Evolutionary conservation across 768 basidiomycete genomes (phyloP), one percentile per base, ranked within the genome.

Genomic region (Mycena kentingensis): DNA sequence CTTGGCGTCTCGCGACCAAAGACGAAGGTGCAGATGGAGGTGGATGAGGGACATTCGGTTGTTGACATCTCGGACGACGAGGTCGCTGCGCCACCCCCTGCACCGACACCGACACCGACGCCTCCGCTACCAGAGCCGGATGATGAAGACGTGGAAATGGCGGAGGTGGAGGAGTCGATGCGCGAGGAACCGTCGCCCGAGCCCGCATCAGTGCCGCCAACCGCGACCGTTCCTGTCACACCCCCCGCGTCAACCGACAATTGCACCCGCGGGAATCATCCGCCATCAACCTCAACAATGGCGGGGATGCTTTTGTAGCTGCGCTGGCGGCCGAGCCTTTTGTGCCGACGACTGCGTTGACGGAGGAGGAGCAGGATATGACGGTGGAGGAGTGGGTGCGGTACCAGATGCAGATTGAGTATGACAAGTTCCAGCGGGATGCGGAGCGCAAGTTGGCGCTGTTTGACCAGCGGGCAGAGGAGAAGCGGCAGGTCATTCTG

Each of bases 351-450:
- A 67, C 69, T 19, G 65, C 65, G 21, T 71, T 90, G 34, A 82
- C 77, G 5, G 86, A 87, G 38, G 81, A 80, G 18, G 88, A 93
- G 65, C 74, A 85, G 53, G 70, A 76, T 18, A 86, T 93, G 88
- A 88, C 90, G 0, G 77, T 94, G 42, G 91, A 93, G 62, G 82
- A 93, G 62, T 89, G 89, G 82, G 84, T 93, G 52, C 76, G 85
- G 49, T 80, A 82, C 58, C 90, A 93, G 70, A 87, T 90, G 66
- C 77, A 77, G 57, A 67, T 81, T 39, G 79, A 90, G 67, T 83
- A 81, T 58, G 82, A 85, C 57, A 80, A 76, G 51, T 75, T 86
- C 62, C 66, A 73, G 67, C 60, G 61, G 39, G 80, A 85, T 53
- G 84, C 79, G 3, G 76, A 76, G 60, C 68, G 68, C 55, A 72